phyloP scores from a whole-genome alignment of 345 rosid genomes.

The Populus ilicifolia region DNA sequence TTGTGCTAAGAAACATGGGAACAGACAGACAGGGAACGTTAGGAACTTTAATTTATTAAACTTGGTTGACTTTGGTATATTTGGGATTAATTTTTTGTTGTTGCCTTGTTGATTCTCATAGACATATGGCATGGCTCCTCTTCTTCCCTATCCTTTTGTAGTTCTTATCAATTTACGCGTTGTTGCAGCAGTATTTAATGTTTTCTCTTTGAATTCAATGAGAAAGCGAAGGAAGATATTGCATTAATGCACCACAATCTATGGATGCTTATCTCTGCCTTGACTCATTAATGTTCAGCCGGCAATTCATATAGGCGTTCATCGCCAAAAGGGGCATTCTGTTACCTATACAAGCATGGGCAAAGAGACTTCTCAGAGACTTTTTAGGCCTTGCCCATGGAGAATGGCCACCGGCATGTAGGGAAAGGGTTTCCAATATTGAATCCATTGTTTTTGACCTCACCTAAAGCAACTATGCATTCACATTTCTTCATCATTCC shows the following conservation, averaged over 20 bases:
- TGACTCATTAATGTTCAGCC: background rate
- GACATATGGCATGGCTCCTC: background rate
- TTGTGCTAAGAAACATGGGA: background rate
- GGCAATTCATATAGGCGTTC: no score
- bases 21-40: conserved; percentile 3
- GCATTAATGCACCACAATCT: background rate
- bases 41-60: background rate
- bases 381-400: no score
- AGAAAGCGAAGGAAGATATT: no score
- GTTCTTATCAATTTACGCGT: conserved; percentile 15
- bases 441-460: no score
- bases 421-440: no score
- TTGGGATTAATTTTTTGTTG: background rate
- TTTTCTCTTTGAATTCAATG: no score
- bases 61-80: conserved; percentile 1
- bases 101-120: conserved; percentile 1
- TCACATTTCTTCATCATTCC: no score
- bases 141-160: conserved; percentile 7
- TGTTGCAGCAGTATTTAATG: background rate
- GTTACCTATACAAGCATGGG: no score
- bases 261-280: background rate
- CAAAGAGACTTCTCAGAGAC: no score
- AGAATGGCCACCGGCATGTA: no score
- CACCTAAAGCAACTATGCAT: no score
- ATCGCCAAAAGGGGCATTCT: no score